Evolutionary conservation across 164 flowering plant genomes (phyloP).

Genomic region (Vitis riparia): DNA sequence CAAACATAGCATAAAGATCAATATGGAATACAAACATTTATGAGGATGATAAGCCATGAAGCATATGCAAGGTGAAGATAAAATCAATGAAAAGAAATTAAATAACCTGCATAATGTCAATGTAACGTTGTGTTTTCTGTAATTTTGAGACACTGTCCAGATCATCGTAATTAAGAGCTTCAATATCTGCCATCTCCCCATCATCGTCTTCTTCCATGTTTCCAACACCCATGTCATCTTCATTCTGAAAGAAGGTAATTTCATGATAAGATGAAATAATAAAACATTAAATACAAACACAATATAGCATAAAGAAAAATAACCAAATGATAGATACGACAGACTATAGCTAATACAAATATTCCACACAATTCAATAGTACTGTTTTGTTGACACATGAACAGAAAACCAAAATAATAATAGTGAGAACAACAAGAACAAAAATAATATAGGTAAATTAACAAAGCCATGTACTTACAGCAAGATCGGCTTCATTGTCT

Average conservation of each 20-base stretch:
- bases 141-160: constrained; percentile 90
- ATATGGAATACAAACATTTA: no score
- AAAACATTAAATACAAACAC: neutral
- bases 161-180: constrained; percentile 83
- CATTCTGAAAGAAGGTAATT: constrained; percentile 42
- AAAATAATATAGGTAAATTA: neutral
- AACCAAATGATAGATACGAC: neutral
- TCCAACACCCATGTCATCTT: constrained; percentile 49
- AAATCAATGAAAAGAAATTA: constrained; percentile 3
- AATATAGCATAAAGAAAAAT: neutral
- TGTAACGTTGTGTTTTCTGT: constrained; percentile 80
- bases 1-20: no score
- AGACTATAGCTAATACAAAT: neutral
- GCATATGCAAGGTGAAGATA: neutral
- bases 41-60: no score
- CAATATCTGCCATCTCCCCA: constrained; percentile 76
- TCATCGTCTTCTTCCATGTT: constrained; percentile 84
- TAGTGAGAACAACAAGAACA: neutral
- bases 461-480: constrained; percentile 40
- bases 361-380: neutral
- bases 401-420: neutral
- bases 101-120: constrained; percentile 80
- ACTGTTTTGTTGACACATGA: neutral
- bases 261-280: neutral
- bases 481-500: constrained; percentile 69